Base-by-base conservation (phyloP, 805 yeast genomes). In the Sugiyamaella qingdaonensis region DNA sequence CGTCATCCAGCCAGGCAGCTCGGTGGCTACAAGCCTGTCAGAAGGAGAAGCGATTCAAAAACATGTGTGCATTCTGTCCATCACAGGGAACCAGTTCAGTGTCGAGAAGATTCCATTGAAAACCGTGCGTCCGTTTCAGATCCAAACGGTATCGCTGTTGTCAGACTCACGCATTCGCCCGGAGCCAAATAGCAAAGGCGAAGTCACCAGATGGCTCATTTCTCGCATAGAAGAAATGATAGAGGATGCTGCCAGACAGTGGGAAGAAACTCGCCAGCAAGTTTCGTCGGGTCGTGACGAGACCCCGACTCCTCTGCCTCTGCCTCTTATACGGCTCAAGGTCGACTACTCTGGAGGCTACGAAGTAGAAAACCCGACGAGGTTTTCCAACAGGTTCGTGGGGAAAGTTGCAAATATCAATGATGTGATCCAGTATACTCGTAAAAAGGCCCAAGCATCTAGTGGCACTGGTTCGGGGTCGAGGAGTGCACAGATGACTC, bases 331-430 rank as follows among this genome's bases (percentile, higher is more conserved):
- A 3, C 72, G 99, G 46, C 67, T 94, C 14, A 73, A 90, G 34
- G 96, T 91, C 0, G 97, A 94, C 60, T 92, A 92, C 61, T 75
- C 88, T 19, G 96, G 95, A 1, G 96, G 91, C 3, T 92, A 80
- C 63, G 96, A 90, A 60, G 89, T 94, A 14, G 98, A 91, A 63
- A 92, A 91, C 63, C 87, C 96, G 0, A 75, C 95, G 49, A 72
- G 97, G 57, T 88, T 94, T 58, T 88, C 97, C 13, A 89, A 91
- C 63, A 73, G 88, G 62, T 94, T 92, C 73, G 95, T 87, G 4
- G 97, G 96, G 0, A 76, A 76, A 56, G 94, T 92, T 1, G 99
- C 98, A 2, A 94, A 94, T 66, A 81, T 84, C n/a, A 85, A 88
- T 62, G 95, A 90, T 61, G 88, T 91, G 8, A 79, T 92, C 2